Percentiles rank a stretch among this genome's conserved stretches.
These are phyloP conservation scores for Aspergillus spinulosporus DNA, from an alignment of 2,329 filamentous ascomycete species.

Conservation along the genomic window DNA sequence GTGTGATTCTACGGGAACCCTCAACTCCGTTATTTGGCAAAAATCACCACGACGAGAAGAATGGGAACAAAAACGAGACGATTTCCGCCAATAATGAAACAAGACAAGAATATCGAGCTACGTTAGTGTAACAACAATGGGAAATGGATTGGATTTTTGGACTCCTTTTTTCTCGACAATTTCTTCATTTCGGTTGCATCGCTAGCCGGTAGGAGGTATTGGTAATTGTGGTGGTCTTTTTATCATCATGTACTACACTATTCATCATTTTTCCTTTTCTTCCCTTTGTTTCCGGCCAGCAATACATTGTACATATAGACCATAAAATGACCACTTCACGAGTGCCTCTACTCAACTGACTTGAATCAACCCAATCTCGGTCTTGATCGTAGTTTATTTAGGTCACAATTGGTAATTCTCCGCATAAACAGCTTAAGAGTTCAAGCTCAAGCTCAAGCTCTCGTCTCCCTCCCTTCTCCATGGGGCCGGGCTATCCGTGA, in stretches of 20 bases:
- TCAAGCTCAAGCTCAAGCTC: not conserved
- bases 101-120: not conserved
- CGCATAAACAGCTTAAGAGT: not conserved
- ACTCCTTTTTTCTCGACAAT: constrained; percentile 2
- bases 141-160: constrained; percentile 4
- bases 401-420: not conserved
- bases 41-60: constrained; percentile 3
- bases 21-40: not conserved
- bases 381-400: not conserved
- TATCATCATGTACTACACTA: constrained; percentile 33
- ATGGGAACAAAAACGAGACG: not conserved
- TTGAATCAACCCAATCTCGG: not conserved
- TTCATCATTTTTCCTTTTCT: constrained; percentile 20
- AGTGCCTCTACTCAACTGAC: constrained; percentile 6
- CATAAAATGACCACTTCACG: constrained; percentile 31
- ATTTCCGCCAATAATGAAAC: constrained; percentile 3
- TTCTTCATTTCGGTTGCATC: constrained; percentile 7
- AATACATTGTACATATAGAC: constrained; percentile 35
- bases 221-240: constrained; percentile 30
- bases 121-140: not conserved
- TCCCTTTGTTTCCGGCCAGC: constrained; percentile 20
- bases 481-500: not conserved
- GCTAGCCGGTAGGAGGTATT: constrained; percentile 17
- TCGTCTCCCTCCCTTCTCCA: too few relatives aligned
- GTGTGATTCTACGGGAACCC: not conserved